Evolutionary conservation across 2,329 filamentous ascomycete species (phyloP).

Genomic region (Phialophora verrucosa): DNA sequence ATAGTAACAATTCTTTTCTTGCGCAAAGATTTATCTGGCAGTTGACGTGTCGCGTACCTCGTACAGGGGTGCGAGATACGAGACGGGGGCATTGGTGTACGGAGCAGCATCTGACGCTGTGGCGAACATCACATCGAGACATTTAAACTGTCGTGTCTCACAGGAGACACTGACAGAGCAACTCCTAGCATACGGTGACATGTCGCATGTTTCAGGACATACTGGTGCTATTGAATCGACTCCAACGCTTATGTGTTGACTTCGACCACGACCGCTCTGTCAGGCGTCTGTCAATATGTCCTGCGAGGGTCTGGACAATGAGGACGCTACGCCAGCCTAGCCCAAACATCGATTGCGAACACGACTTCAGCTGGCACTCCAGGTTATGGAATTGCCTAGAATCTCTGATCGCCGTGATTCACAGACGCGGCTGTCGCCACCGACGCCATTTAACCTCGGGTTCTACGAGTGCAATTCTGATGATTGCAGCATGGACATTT

Average conservation of each 20-base stretch:
- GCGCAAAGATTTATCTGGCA: background rate
- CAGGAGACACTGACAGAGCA: background rate
- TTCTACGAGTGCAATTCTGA: background rate
- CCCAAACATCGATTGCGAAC: background rate
- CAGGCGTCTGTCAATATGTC: background rate
- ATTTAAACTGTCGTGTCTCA: constrained; percentile 8
- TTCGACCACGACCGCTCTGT: background rate
- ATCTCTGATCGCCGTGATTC: background rate
- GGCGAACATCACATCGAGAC: background rate
- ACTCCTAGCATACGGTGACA: background rate
- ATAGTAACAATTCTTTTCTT: background rate
- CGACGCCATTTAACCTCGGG: background rate
- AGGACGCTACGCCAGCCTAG: background rate
- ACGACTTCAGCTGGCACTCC: background rate
- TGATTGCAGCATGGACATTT: background rate
- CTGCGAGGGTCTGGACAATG: background rate
- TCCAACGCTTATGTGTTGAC: background rate
- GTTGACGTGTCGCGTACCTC: constrained; percentile 9
- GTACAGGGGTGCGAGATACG: constrained; percentile 15
- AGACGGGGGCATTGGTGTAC: background rate
- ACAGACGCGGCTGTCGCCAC: background rate
- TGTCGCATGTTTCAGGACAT: background rate
- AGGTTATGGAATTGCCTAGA: background rate
- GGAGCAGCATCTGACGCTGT: background rate
- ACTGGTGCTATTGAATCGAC: background rate